Base-by-base conservation (phyloP, 192 early-diverging fungal species). In the Pilobolus umbonatus region DNA sequence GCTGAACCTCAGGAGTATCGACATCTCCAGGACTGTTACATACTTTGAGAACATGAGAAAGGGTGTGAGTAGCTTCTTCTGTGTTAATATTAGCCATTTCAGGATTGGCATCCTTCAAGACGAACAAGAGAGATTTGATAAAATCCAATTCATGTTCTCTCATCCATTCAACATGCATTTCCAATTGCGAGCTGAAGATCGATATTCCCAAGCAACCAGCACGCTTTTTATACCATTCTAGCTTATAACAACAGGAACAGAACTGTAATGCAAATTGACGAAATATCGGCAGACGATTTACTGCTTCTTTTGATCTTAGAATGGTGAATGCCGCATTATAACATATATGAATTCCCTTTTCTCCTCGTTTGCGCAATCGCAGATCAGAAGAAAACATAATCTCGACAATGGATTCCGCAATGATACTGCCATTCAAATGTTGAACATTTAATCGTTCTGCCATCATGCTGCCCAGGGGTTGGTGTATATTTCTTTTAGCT, bases 61-160 rank as follows among this genome's bases (percentile, higher is more conserved):
- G 62, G 0, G 88, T 90, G 47, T 83, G 69, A 3, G 80, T 87
- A 0, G 89, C 88, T 32, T 86, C 85, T 28, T 84, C 85, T 0
- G 85, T 76, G 66, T 92, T 90, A 15, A 77, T 75, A 40, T 80
- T 81, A 7, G 88, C 80, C 69, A 91, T 81, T 59, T 93, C 88
- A 1, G 88, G 78, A 2, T 86, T 83, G 40, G 82, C 74, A 67
- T 96, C 96, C 73, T 99, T 98, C 10, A 99, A 83, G 14, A 98
- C 89, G 58, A 93, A 98, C 5, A 99, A 65, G n/a, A 99, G 65
- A 1, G 93, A 88, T 60, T 90, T 90, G 59, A 92, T 88, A 60
- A 97, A 94, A 60, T 98, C 97, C 6, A 98, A 66, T 56, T 96
- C 86, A 69, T 94, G 93, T 26, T 90, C 89, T 15, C 91, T 65